Evolutionary conservation across 495 filamentous ascomycete genomes (phyloP), one percentile per base, ranked within the genome.

Genomic region (Neurospora sp.): DNA sequence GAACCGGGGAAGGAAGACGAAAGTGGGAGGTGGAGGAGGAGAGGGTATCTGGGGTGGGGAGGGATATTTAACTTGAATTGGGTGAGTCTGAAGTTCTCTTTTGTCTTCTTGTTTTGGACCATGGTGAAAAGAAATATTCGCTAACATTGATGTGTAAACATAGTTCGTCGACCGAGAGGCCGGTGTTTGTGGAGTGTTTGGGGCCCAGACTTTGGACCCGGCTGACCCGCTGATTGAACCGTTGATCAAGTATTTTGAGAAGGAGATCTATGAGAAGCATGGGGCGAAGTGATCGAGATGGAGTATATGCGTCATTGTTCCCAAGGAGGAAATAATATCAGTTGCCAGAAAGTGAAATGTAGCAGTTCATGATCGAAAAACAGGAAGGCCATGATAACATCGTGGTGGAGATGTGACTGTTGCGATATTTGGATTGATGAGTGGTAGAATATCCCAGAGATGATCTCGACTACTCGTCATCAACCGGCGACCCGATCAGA

Each of bases 21-120:
- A 70, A 70, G 79, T 31, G 54, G 6, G 13, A 62, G 54, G 24
- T 62, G 54, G 54, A 74, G 81, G 70, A 78, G 72, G 37, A 77
- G 70, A 24, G 81, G 80, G 59, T 79, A 79, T 36, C 8, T 83
- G 71, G 77, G 79, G 74, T 84, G 83, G 81, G 78, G 79, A 8
- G 83, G 82, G 4, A 76, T 75, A 28, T 78, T 75, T 70, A 84
- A 82, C 48, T 11, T 77, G 45, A 43, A 17, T 69, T 82, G 80
- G 80, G 80, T 82, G 48, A 74, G 80, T 79, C 15, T 38, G 8
- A n/a, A 28, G 17, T 38, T 71, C 3, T 69, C 3, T 21, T 31
- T 54, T 69, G 6, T 42, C 24, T 48, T 7, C n/a, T 48, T 17
- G 11, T 15, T 5, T 31, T 13, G 24, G 24, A 15, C 5, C 10